Evolutionary conservation across 176 grass and related monocot genomes (phyloP).

Genomic region (Triticum timopheevii): DNA sequence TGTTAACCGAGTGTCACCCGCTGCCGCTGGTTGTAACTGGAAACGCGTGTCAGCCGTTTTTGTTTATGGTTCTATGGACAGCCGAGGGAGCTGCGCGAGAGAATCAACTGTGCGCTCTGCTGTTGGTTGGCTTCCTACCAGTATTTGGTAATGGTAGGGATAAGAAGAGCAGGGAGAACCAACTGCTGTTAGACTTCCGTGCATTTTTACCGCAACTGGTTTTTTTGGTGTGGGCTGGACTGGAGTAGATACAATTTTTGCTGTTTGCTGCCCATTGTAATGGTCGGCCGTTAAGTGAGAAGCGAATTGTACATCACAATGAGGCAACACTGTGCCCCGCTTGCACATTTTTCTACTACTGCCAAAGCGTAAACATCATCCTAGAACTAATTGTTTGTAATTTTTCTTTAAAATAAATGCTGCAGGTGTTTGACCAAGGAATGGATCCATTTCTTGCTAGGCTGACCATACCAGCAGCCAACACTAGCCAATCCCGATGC

Average conservation of each 20-base stretch:
- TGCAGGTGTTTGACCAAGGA: slow-evolving; percentile 45
- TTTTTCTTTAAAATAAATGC: background rate
- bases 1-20: background rate
- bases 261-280: background rate
- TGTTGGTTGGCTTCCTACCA: background rate
- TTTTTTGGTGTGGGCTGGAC: background rate
- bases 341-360: background rate
- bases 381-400: background rate
- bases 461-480: background rate
- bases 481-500: slow-evolving; percentile 1
- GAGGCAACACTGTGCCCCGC: background rate
- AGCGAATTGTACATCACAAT: background rate
- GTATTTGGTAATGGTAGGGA: background rate
- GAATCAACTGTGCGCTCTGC: background rate
- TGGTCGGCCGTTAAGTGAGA: background rate
- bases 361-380: background rate
- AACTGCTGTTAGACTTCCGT: background rate
- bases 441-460: slow-evolving; percentile 33
- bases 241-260: background rate
- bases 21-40: background rate
- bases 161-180: background rate
- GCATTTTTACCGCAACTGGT: background rate
- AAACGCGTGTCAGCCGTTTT: background rate
- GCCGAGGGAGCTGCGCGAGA: background rate
- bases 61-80: background rate